Base-by-base conservation (phyloP, 169 alveolate species). In the Besnoitia besnoiti region DNA sequence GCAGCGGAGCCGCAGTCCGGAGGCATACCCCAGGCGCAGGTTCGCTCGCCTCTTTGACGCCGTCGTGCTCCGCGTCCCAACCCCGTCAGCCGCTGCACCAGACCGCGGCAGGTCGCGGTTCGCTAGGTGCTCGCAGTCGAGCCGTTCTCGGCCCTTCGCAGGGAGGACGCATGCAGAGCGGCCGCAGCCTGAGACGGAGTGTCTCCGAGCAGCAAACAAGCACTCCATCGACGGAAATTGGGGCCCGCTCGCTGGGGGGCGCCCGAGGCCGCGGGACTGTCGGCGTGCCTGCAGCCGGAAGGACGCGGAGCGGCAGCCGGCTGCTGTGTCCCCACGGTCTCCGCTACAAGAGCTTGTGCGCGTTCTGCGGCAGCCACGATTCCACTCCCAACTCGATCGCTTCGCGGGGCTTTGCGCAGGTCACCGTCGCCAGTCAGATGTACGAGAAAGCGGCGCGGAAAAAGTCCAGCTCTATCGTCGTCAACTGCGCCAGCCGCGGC, bases 321-420 rank as follows among this genome's bases (percentile, higher is more conserved):
- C 80, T 67, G 80, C 44, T 67, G 46, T 67, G 80, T 16, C 80
- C 80, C 44, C 80, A 67, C 80, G 80, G 80, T 0, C 80, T 67
- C 24, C 40, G 80, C n/a, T 67, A 67, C 80, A 67, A 67, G 80
- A 67, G 80, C 44, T 42, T 67, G 12, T 67, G 80, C 44, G 44
- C 80, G 21, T 35, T 33, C 44, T 67, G 80, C 44, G 44, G 80
- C 80, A 14, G 12, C 12, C 24, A 37, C 42, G 80, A 55, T n/a
- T 5, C 30, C 3, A 1, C 27, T 3, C 30, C 33, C 33, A n/a
- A 5, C n/a, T 1, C 67, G 67, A 55, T 55, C 67, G 67, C 67
- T 5, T 19, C 4, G 33, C 12, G 30, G 67, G 67, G 67, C 1
- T 55, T 55, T n/a, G 67, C 67, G 4, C 67, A 55, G 67, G 33